Evolutionary conservation across 1,139 yeast genomes (phyloP).

Genomic region (Saccharomyces hybrid): DNA sequence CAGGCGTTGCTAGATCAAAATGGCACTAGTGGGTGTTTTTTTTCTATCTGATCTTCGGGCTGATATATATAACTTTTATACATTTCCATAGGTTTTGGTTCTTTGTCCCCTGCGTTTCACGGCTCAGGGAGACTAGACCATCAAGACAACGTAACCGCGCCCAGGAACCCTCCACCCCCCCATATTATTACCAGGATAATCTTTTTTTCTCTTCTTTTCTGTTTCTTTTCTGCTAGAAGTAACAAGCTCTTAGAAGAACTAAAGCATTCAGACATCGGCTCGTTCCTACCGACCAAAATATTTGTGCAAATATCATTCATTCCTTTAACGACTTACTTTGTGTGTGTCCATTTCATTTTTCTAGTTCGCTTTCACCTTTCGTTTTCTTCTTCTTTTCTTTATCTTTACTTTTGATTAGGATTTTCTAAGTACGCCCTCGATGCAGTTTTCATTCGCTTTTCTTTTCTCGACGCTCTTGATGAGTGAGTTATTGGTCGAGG

Average conservation of each 20-base stretch:
- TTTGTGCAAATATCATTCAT: background rate
- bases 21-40: background rate
- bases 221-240: background rate
- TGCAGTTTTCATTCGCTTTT: background rate
- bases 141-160: background rate
- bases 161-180: background rate
- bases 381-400: background rate
- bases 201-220: background rate
- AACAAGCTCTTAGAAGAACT: background rate
- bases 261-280: background rate
- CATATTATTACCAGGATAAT: background rate
- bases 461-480: background rate
- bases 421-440: background rate
- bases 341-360: background rate
- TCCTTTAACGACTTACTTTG: background rate
- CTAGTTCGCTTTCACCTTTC: background rate
- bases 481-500: background rate
- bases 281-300: slow-evolving; percentile 1
- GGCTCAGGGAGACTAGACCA: background rate
- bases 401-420: background rate
- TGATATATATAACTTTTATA: slow-evolving; percentile 1
- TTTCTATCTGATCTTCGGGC: background rate
- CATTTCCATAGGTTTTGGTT: background rate
- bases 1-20: background rate
- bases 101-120: background rate